Evolutionary conservation across 1,284 basidiomycete genomes (phyloP).

Genomic region (Irpex rosettiformis): DNA sequence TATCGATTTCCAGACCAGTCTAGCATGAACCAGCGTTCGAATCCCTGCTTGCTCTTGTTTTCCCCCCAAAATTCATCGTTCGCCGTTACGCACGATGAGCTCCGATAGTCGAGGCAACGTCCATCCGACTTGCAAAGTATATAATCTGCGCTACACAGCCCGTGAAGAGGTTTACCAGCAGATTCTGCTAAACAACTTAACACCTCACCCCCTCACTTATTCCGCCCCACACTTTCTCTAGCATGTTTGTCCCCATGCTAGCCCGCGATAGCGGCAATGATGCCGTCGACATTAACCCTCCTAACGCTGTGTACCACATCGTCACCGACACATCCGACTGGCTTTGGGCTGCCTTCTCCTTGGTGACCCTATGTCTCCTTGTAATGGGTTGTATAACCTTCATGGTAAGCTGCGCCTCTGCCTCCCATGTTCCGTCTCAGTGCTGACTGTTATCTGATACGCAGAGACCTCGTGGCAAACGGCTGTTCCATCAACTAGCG

Average conservation of each 20-base stretch:
- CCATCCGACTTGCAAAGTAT: too few species aligned
- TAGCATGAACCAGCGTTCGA: too few species aligned
- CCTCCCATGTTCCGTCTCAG: not conserved
- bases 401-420: constrained; percentile 11
- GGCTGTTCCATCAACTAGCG: constrained; percentile 24
- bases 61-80: too few species aligned
- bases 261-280: constrained; percentile 12
- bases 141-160: too few species aligned
- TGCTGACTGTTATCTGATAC: not conserved
- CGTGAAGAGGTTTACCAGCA: too few species aligned
- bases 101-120: too few species aligned
- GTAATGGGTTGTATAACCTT: constrained; percentile 13
- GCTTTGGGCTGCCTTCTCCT: constrained; percentile 24
- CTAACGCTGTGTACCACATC: constrained; percentile 17
- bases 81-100: too few species aligned
- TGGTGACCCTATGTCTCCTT: constrained; percentile 15
- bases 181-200: too few species aligned
- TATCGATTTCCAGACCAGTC: too few species aligned
- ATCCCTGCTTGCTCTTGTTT: too few species aligned
- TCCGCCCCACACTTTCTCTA: too few species aligned
- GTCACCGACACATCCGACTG: constrained; percentile 20
- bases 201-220: too few species aligned
- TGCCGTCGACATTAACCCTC: constrained; percentile 18
- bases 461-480: constrained; percentile 21
- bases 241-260: constrained; percentile 11